These are phyloP conservation scores for Sclerospora graminicola DNA, from an alignment of 352 stramenopile species.

Conservation along the genomic window DNA sequence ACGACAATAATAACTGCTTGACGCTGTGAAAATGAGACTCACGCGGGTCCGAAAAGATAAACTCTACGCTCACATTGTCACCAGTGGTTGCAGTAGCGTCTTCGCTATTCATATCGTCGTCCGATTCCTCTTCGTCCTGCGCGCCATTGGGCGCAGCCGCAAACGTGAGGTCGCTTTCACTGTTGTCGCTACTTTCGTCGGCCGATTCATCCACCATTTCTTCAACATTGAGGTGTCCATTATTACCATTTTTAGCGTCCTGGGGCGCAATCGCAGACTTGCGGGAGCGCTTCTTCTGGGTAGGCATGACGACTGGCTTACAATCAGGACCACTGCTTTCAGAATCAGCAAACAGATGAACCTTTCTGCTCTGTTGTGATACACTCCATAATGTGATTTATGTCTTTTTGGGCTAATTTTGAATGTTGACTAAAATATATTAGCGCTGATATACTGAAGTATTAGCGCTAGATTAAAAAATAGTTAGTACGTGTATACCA, in stretches of 20 bases:
- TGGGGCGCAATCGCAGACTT: constrained; percentile 11
- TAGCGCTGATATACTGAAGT: too few species aligned
- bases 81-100: constrained; percentile 19
- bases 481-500: too few species aligned
- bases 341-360: too few species aligned
- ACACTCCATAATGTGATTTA: too few species aligned
- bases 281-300: constrained; percentile 29
- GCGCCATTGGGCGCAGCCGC: constrained; percentile 17
- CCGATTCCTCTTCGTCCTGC: constrained; percentile 35
- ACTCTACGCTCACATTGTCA: constrained; percentile 62
- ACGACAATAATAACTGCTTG: constrained; percentile 73
- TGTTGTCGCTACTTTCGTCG: constrained; percentile 29
- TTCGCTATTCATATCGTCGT: constrained; percentile 50
- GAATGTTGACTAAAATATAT: too few species aligned
- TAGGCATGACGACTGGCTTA: constrained; percentile 15
- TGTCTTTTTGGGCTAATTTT: too few species aligned
- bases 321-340: too few species aligned
- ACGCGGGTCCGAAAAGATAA: constrained; percentile 74
- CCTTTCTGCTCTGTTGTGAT: too few species aligned
- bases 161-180: constrained; percentile 58
- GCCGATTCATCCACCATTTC: constrained; percentile 43
- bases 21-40: constrained; percentile 81
- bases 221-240: constrained; percentile 22
- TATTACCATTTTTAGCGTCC: constrained; percentile 7
- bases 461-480: too few species aligned